Evolutionary conservation across 306 rosid genomes (phyloP).

Genomic region (Citrullus amarus): DNA sequence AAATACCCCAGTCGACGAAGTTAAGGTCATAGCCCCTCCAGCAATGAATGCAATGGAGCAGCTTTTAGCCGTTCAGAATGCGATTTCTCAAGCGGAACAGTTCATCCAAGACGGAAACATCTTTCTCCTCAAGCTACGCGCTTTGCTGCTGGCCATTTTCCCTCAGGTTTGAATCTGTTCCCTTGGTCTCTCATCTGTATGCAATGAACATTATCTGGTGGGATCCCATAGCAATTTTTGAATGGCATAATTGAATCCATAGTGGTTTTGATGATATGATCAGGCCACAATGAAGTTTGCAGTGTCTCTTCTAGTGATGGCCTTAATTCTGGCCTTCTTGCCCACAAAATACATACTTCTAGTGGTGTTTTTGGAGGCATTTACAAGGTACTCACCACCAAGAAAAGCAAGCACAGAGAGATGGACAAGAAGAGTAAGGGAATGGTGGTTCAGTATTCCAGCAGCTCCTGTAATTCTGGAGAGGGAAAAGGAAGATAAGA

Average conservation of each 20-base stretch:
- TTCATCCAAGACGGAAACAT: slow-evolving; percentile 64
- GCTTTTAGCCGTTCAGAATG: slow-evolving; percentile 86
- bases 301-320: slow-evolving; percentile 37
- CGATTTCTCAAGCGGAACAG: slow-evolving; percentile 62
- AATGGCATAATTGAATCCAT: not conserved
- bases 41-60: slow-evolving; percentile 87
- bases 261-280: slow-evolving; percentile 14
- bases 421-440: slow-evolving; percentile 63
- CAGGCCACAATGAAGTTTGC: slow-evolving; percentile 81
- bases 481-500: slow-evolving; percentile 71
- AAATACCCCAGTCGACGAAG: slow-evolving; percentile 41
- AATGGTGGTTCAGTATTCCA: slow-evolving; percentile 99
- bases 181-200: slow-evolving; percentile 5
- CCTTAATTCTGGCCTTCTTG: slow-evolving; percentile 42
- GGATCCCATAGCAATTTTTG: not conserved
- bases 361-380: slow-evolving; percentile 49
- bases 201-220: too few relatives aligned
- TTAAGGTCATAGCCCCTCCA: slow-evolving; percentile 73
- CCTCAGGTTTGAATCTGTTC: slow-evolving; percentile 55
- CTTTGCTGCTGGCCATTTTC: slow-evolving; percentile 54
- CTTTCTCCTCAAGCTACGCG: slow-evolving; percentile 74
- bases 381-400: slow-evolving; percentile 65
- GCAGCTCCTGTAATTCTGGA: slow-evolving; percentile 94
- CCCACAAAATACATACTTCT: slow-evolving; percentile 47
- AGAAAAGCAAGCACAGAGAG: slow-evolving; percentile 77